Percentiles rank a stretch among this genome's conserved stretches.
Evolutionary conservation across 768 basidiomycete genomes (phyloP).

Genomic region (Phylloporus arenicola): DNA sequence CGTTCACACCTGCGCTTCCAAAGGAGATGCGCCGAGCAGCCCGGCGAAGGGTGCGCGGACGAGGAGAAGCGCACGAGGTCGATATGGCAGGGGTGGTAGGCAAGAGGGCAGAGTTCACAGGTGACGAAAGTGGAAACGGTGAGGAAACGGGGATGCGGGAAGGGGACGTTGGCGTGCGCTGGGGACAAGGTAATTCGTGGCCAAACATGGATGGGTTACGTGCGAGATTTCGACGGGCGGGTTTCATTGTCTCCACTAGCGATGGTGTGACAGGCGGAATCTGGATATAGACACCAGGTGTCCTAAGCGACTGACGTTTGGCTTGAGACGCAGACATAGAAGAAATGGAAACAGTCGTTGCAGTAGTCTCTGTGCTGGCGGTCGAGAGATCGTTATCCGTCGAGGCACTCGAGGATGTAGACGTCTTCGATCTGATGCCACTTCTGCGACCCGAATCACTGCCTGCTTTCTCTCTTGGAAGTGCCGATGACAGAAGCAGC

Average conservation of each 20-base stretch:
- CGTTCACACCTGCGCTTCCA: slow-evolving; percentile 38
- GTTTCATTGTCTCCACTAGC: slow-evolving; percentile 25
- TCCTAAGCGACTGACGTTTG: slow-evolving; percentile 22
- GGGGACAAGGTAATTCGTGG: slow-evolving; percentile 51
- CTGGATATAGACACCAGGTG: slow-evolving; percentile 11
- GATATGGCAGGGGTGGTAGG: slow-evolving; percentile 11
- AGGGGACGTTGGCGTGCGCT: slow-evolving; percentile 29
- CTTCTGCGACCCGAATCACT: slow-evolving; percentile 17
- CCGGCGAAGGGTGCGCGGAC: slow-evolving; percentile 27
- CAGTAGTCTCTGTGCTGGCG: slow-evolving; percentile 27
- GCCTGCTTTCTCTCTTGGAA: slow-evolving; percentile 9
- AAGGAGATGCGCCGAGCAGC: slow-evolving; percentile 62
- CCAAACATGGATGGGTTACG: slow-evolving; percentile 67
- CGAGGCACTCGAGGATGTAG: slow-evolving; percentile 26
- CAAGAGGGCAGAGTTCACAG: slow-evolving; percentile 8
- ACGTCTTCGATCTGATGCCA: slow-evolving; percentile 19
- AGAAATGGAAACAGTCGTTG: slow-evolving; percentile 22
- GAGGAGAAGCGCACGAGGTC: slow-evolving; percentile 14
- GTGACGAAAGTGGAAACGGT: slow-evolving; percentile 18
- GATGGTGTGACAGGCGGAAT: slow-evolving; percentile 16
- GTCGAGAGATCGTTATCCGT: slow-evolving; percentile 32
- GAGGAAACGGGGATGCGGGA: slow-evolving; percentile 29
- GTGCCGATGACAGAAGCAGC: slow-evolving; percentile 19
- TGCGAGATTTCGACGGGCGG: slow-evolving; percentile 39
- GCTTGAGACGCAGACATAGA: slow-evolving; percentile 15